Percentiles rank a stretch among this genome's conserved stretches.
Conservation (phyloP, 2,329 filamentous ascomycete genomes). For the Simplicillium sp. region DNA sequence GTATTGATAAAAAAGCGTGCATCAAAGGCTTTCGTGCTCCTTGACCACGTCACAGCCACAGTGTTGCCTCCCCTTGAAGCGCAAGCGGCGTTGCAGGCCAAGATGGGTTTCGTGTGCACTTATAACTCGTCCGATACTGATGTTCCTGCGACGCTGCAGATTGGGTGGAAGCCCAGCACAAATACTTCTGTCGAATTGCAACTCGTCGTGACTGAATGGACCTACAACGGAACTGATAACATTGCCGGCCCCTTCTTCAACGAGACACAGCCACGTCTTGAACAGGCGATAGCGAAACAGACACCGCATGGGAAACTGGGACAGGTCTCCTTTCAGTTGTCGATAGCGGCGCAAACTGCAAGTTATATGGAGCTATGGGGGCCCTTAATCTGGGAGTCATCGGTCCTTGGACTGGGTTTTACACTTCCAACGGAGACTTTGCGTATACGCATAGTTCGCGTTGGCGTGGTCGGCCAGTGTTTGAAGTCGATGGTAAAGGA, state of each 20-base stretch:
- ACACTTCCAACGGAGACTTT: no score
- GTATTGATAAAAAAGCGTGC: conserved; percentile 4
- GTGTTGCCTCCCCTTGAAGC: conserved; percentile 6
- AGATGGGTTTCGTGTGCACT: conserved; percentile 7
- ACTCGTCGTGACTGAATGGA: conserved; percentile 5
- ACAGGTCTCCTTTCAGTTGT: conserved; percentile 2
- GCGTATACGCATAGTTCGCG: no score
- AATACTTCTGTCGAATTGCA: conserved; percentile 3
- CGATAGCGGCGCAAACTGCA: background rate
- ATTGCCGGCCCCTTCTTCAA: background rate
- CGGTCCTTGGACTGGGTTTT: no score
- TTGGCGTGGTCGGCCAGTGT: no score
- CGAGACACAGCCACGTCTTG: background rate
- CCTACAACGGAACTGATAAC: conserved; percentile 10
- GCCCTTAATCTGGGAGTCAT: no score
- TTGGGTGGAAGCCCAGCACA: conserved; percentile 7
- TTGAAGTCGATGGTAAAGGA: no score
- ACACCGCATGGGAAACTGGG: background rate
- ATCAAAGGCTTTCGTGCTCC: background rate
- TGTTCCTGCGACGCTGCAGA: conserved; percentile 7
- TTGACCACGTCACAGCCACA: conserved; percentile 5
- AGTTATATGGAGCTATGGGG: no score
- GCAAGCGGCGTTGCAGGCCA: conserved; percentile 7
- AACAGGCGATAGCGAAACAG: conserved; percentile 1
- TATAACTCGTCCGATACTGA: conserved; percentile 4